Base-by-base conservation (phyloP, 768 basidiomycete genomes). In the Trametes cinnabarina region DNA sequence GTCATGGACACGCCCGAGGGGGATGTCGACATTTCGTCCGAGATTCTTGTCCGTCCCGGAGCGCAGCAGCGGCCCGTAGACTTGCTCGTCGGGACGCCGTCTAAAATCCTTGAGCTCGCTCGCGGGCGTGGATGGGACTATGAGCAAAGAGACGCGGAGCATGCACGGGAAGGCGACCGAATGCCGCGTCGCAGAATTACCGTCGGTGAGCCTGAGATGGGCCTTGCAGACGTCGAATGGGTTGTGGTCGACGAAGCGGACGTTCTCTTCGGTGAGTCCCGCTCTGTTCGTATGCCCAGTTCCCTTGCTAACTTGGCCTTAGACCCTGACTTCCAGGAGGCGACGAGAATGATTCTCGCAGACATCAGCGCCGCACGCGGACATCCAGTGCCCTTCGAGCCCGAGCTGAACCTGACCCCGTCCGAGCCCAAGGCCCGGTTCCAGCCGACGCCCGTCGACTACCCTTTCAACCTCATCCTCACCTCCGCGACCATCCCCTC, bases 241-340 rank as follows among this genome's bases (percentile, higher is more conserved):
- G 87, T 96, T 6, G 78, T 95, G 3, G 76, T 96, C 1, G 94
- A 97, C 60, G 94, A 97, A 68, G 94, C 94, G 0, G 94, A 96
- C 68, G 84, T 97, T 47, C 75, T 95, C 12, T 87, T 96, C 51
- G 92, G 94, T 91, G 62, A 48, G 81, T 32, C n/a, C 12, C 30
- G 6, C 30, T 32, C 30, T 12, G 6, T 32, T 32, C 30, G 6
- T 10, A 9, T 22, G 6, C 3, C 19, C 20, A 20, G 8, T 14
- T 12, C 2, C 17, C 2, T 2, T 19, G 9, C 25, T 8, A 8
- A 1, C 1, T 8, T 35, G 23, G 57, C 25, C 51, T 35, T 47
- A 95, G 93, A 94, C 66, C 78, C 85, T 1, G 92, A 95, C 69
- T 96, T 96, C 69, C 79, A 85, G 58, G 82, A 85, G 51, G 81